Evolutionary conservation across 148 eudicot species (phyloP), one percentile per base, ranked within the genome.

Genomic region (Rhododendron ovatum): DNA sequence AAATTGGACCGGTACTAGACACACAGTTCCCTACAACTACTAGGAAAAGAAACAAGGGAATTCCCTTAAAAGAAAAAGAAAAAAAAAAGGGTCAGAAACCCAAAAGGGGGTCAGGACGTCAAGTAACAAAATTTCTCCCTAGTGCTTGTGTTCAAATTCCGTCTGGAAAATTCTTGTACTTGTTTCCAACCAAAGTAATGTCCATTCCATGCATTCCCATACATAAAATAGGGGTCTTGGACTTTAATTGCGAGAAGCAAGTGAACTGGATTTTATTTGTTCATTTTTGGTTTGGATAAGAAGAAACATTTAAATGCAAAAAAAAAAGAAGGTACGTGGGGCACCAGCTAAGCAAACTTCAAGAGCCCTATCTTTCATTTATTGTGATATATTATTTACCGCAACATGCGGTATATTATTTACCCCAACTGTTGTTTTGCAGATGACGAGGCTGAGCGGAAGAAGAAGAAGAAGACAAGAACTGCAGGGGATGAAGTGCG

Each of bases 361-460:
- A 71, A 5, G 76, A 71, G 76, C 26, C 79, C n/a, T 18, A 73
- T 28, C 51, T 18, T 63, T 50, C 28, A 39, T 43, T 41, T 26
- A 35, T 61, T 11, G 14, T 3, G 47, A 63, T 67, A 8, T 83
- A 67, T 51, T 47, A 83, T 65, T 83, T 26, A 50, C 45, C 43
- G 11, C 43, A 26, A 45, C 26, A 26, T 11, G 33, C 26, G 47
- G 50, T 67, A 9, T 84, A 50, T 37, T 33, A 81, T 65, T 83
- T 18, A 67, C 57, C 73, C 6, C 43, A 20, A 45, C n/a, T 14
- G 75, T 88, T 83, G n/a, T 71, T 86, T 11, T 87, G 88, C 91
- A 95, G 99, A 95, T 91, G 96, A 93, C 39, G 98, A 89, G 84
- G 90, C 91, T 84, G 94, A 92, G 80, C 86, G 94, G 87, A 97